Evolutionary conservation across 192 early-diverging fungal species (phyloP).

Genomic region (Diversispora eburnea): DNA sequence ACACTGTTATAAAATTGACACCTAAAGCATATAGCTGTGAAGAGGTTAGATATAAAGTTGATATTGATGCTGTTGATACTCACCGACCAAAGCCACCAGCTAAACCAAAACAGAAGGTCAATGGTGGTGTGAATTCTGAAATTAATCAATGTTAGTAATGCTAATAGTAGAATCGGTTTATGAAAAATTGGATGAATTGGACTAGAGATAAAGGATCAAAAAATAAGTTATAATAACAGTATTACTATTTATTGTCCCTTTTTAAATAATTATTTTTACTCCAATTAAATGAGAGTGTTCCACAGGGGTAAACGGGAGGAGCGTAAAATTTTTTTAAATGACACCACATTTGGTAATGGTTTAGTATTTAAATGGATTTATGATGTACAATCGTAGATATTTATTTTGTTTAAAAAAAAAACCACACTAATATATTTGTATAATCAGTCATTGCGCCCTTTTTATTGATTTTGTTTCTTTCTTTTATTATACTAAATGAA

Average conservation of each 20-base stretch:
- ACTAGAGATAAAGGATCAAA: too few species aligned
- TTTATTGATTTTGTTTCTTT: slow-evolving; percentile 20
- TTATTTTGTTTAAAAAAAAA: slow-evolving; percentile 15
- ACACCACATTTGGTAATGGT: slow-evolving; percentile 9
- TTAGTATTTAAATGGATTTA: slow-evolving; percentile 11
- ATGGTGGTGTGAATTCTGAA: too few species aligned
- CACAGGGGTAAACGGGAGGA: background rate
- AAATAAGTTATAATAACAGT: too few species aligned
- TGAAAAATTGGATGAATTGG: too few species aligned
- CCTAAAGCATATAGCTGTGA: slow-evolving; percentile 95
- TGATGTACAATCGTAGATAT: slow-evolving; percentile 11
- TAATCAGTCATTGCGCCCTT: background rate
- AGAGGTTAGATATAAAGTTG: slow-evolving; percentile 89
- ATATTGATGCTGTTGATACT: slow-evolving; percentile 98
- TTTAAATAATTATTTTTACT: too few species aligned
- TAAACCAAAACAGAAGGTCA: slow-evolving; percentile 18
- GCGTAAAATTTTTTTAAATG: background rate
- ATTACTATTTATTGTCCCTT: too few species aligned
- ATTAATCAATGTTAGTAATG: too few species aligned
- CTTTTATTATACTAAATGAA: slow-evolving; percentile 6
- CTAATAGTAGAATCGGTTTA: too few species aligned
- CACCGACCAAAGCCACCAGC: slow-evolving; percentile 79
- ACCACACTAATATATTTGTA: slow-evolving; percentile 7
- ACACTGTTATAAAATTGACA: slow-evolving; percentile 95
- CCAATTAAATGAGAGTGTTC: background rate